These are phyloP conservation scores for Panicum hallii DNA, from an alignment of 202 grass and related monocot species.

Conservation along the genomic window DNA sequence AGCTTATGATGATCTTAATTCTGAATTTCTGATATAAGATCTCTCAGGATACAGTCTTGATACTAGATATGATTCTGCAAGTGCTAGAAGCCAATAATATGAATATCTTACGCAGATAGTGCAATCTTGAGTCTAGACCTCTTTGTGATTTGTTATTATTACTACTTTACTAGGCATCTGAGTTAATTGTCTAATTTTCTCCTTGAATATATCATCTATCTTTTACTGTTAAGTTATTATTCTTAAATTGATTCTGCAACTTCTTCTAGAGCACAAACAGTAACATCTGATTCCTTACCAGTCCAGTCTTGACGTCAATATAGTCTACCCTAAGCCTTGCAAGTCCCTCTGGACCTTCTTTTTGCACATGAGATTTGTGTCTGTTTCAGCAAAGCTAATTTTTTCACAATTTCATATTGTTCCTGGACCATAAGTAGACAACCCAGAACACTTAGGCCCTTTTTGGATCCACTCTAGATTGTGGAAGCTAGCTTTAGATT, in stretches of 20 bases:
- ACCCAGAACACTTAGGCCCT: not conserved
- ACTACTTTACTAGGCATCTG: not conserved
- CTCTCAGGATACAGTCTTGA: constrained; percentile 2
- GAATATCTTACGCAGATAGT: not conserved
- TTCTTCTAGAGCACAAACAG: not conserved
- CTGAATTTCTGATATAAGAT: not conserved
- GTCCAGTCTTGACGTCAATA: constrained; percentile 10
- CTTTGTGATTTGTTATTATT: constrained; percentile 12
- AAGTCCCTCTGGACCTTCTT: not conserved
- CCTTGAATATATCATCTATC: constrained; percentile 1
- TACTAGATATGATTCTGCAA: not conserved
- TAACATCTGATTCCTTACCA: constrained; percentile 1
- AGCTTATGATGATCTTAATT: constrained; percentile 14
- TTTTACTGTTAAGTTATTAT: not conserved
- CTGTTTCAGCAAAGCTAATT: constrained; percentile 20
- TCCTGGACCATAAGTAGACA: constrained; percentile 9
- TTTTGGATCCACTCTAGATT: too few species aligned
- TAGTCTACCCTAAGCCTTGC: not conserved
- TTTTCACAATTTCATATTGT: constrained; percentile 16
- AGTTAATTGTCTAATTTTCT: constrained; percentile 10
- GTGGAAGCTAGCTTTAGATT: too few species aligned
- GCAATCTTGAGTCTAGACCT: not conserved
- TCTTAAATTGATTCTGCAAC: constrained; percentile 5
- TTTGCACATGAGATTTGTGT: not conserved
- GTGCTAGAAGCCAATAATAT: not conserved